Evolutionary conservation across 176 grass and related monocot genomes (phyloP).

Genomic region (Avena eriantha): DNA sequence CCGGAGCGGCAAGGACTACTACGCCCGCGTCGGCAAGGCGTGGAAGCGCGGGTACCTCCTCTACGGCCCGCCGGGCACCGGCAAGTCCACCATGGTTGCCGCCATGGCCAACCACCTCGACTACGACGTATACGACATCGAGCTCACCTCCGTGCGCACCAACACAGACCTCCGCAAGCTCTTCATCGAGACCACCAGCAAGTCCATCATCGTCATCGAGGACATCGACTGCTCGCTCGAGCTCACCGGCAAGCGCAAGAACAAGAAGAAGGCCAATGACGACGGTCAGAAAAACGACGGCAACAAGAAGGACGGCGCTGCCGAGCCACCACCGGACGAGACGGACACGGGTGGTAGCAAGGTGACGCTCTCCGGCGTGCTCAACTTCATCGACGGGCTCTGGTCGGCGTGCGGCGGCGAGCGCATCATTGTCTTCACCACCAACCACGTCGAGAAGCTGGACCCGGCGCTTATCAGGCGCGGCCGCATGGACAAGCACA

Average conservation of each 20-base stretch:
- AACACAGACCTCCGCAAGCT: constrained; percentile 59
- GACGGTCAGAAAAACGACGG: constrained; percentile 7
- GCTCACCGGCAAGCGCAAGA: constrained; percentile 51
- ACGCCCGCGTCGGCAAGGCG: constrained; percentile 50
- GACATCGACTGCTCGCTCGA: constrained; percentile 87
- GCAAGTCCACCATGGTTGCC: constrained; percentile 52
- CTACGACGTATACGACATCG: constrained; percentile 56
- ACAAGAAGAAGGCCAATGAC: background rate
- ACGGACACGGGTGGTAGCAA: constrained; percentile 29
- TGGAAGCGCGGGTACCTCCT: constrained; percentile 61
- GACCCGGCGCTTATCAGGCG: constrained; percentile 39
- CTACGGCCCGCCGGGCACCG: constrained; percentile 47
- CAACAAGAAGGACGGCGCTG: background rate
- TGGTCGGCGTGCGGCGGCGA: constrained; percentile 45
- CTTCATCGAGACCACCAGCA: constrained; percentile 54
- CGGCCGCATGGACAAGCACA: constrained; percentile 59
- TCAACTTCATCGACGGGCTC: constrained; percentile 50
- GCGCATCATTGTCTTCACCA: constrained; percentile 40
- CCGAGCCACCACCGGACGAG: background rate
- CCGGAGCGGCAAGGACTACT: constrained; percentile 57
- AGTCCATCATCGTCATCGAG: constrained; percentile 83
- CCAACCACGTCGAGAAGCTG: constrained; percentile 40
- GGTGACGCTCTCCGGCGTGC: constrained; percentile 41
- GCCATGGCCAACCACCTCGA: constrained; percentile 58
- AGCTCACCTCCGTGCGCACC: constrained; percentile 45